phyloP scores from a whole-genome alignment of 768 basidiomycete genomes.

The Pleurotus cornucopiae region DNA sequence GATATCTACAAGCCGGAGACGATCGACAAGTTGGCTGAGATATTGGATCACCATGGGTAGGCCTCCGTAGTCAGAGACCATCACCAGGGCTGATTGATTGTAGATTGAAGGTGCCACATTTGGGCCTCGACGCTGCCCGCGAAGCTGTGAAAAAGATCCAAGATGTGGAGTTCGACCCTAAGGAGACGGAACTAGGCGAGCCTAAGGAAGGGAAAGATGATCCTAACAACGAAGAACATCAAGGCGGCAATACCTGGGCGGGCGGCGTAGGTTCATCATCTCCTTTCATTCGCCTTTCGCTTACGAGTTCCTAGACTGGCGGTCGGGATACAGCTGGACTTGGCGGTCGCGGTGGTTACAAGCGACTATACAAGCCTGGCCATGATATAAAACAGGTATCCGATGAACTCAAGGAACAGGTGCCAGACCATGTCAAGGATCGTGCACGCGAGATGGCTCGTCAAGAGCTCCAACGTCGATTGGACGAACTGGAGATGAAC shows the following conservation, averaged over 20 bases:
- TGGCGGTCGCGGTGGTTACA: constrained; percentile 66
- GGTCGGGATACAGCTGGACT: constrained; percentile 64
- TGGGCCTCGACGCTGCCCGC: constrained; percentile 57
- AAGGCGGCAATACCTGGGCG: constrained; percentile 61
- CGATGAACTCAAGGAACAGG: constrained; percentile 49
- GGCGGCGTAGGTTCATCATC: constrained; percentile 45
- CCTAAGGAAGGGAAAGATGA: constrained; percentile 66
- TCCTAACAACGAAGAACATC: constrained; percentile 45
- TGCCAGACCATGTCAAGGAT: constrained; percentile 59
- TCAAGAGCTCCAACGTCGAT: constrained; percentile 52
- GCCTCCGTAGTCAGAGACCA: constrained; percentile 8
- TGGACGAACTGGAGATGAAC: constrained; percentile 64
- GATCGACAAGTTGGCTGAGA: constrained; percentile 54
- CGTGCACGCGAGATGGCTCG: constrained; percentile 65
- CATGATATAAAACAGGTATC: constrained; percentile 56
- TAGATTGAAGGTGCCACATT: constrained; percentile 47
- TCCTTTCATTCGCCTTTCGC: background rate
- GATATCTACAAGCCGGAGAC: constrained; percentile 66
- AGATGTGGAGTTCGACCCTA: constrained; percentile 56
- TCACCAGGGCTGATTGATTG: background rate
- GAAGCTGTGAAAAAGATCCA: constrained; percentile 47
- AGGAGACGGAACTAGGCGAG: constrained; percentile 36
- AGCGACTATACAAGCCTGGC: constrained; percentile 58
- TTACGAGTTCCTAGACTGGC: constrained; percentile 39
- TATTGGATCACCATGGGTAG: constrained; percentile 59